Base-by-base conservation (phyloP, 495 filamentous ascomycete species). In the Xylaria castorea region DNA sequence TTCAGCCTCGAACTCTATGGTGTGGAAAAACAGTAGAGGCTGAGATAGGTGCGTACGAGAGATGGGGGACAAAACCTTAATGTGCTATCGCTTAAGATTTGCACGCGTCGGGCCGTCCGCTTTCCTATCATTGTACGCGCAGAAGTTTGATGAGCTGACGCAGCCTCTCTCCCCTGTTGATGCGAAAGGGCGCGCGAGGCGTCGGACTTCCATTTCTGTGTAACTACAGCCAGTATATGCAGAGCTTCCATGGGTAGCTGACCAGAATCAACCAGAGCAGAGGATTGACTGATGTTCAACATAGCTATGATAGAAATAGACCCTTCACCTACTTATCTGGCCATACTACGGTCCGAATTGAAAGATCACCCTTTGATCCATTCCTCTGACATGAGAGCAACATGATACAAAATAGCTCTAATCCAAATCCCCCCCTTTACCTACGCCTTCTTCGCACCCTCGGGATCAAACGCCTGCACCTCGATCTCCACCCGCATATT, bases 401-500 rank as follows among this genome's bases (percentile, higher is more conserved):
- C n/a, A n/a, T n/a, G n/a, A n/a, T 38, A n/a, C 20, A 8, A 8
- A 5, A 5, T 50, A n/a, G 1, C 18, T n/a, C 20, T 8, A 50
- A 22, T 11, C 50, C 9, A 3, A 25, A 53, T 5, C 27, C 14
- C 6, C 11, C n/a, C 0, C 53, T 18, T 8, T 32, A 25, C 22
- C 16, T 14, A 57, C 53, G 22, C 53, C 53, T 57, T 57, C 53
- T 57, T 53, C 34, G 74, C 76, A 34, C 75, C 77, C 63, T 32
- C 22, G 1, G 63, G 63, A 22, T 77, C 72, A 55, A 74, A 68
- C n/a, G 87, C 86, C 58, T 79, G 79, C 55, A 88, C 88, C 75
- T 91, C 89, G 74, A 90, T 85, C 77, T 89, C 87, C 38, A 88
- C 83, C n/a, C 81, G 73, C 87, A 89, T 89, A 73, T 77, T 81